Evolutionary conservation across 352 stramenopile species (phyloP).

Genomic region (Lagenidium giganteum): DNA sequence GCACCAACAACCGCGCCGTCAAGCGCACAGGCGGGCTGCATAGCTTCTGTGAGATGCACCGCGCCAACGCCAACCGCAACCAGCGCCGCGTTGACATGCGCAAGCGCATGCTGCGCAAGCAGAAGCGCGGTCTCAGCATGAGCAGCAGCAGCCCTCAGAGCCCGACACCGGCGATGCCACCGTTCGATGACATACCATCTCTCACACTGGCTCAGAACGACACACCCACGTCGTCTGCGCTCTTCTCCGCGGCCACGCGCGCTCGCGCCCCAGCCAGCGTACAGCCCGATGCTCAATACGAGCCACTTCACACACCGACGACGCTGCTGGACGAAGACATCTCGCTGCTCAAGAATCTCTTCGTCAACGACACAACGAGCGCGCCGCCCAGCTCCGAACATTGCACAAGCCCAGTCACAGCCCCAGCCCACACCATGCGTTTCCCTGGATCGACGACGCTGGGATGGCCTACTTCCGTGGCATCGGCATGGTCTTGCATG

Average conservation of each 20-base stretch:
- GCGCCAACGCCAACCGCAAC: conserved; percentile 16
- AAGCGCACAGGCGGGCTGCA: conserved; percentile 16
- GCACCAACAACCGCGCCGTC: conserved; percentile 7
- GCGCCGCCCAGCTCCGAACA: too few species aligned
- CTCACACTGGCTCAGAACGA: too few species aligned
- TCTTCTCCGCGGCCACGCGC: too few species aligned
- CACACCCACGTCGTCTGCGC: too few species aligned
- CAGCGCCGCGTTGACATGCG: conserved; percentile 17
- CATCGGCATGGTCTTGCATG: too few species aligned
- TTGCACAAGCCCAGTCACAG: too few species aligned
- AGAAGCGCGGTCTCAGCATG: conserved; percentile 9
- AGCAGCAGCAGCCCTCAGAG: background rate
- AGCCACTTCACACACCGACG: conserved; percentile 4
- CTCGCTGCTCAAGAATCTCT: conserved; percentile 11
- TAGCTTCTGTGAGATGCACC: conserved; percentile 20
- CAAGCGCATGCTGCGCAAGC: conserved; percentile 13
- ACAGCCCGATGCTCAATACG: background rate
- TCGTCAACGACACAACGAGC: too few species aligned
- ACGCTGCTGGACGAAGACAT: conserved; percentile 15
- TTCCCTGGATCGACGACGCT: too few species aligned
- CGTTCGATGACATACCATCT: too few species aligned
- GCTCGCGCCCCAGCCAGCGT: background rate
- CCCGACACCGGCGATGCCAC: background rate
- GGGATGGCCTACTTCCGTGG: too few species aligned
- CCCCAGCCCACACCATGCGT: too few species aligned